Base-by-base conservation (phyloP, 2,329 filamentous ascomycete genomes). In the Botrytis sinoallii region DNA sequence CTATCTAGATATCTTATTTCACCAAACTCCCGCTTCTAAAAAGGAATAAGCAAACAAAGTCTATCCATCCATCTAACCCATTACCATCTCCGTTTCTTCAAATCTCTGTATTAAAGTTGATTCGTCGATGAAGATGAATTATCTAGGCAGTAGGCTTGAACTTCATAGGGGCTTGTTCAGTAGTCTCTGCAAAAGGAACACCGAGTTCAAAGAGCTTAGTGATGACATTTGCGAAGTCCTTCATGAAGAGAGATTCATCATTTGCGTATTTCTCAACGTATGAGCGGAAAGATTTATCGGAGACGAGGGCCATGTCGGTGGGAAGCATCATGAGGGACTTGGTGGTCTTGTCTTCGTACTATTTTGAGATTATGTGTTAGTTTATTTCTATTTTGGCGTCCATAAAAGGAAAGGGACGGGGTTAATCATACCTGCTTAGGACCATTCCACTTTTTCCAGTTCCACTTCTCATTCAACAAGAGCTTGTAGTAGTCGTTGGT, bases 311-410 rank as follows among this genome's bases (percentile, higher is more conserved):
- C 85, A 97, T 90, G 81, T 99, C 95, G 77, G 94, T 92, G 71
- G 96, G 96, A 83, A 99, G 86, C 95, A 99, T 98, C 96, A 99
- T 98, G 79, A 98, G 86, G 60, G 88, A 88, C 89, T 97, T 95
- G 80, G 91, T 93, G 81, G 87, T 89, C 85, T 93, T 92, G 85
- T 98, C 95, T 85, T 97, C 91, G 82, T 92, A 95, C 88, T 97
- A 74, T 76, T 79, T 20, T 32, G 65, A 63, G 59, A 75, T 65
- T 75, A 70, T 59, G 9, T 38, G 63, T 72, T 59, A 72, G 70
- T 46, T 66, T 16, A 40, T 48, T 3, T 59, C 22, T 64, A n/a
- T 16, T 52, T 59, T 40, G 25, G 25, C 12, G 14, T 5, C 22
- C 10, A 7, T 7, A 55, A 55, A 52, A 16, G 48, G 14, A 64